phyloP scores from a whole-genome alignment of 805 yeast genomes.

The Komagataella ulmi region DNA sequence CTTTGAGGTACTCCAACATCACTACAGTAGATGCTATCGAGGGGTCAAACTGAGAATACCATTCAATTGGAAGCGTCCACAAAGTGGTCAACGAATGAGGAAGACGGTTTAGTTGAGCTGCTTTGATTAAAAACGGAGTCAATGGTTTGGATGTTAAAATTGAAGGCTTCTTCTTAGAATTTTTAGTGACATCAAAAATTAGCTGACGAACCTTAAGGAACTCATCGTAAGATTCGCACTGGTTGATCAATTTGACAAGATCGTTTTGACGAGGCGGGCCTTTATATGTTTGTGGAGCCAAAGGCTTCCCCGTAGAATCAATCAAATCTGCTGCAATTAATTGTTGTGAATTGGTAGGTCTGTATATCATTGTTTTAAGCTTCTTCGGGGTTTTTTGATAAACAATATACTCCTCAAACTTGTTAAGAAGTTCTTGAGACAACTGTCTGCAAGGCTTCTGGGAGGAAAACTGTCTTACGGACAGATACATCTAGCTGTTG shows the following conservation, averaged over 20 bases:
- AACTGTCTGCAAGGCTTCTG: neutral
- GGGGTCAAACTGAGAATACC: neutral
- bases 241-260: slow-evolving; percentile 2
- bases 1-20: neutral
- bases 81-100: slow-evolving; percentile 1
- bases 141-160: neutral
- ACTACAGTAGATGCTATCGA: neutral
- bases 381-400: slow-evolving; percentile 3
- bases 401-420: slow-evolving; percentile 2
- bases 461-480: neutral
- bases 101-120: slow-evolving; percentile 1
- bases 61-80: neutral
- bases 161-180: neutral
- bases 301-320: slow-evolving; percentile 5
- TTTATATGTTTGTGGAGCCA: slow-evolving; percentile 2
- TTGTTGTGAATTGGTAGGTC: slow-evolving; percentile 5
- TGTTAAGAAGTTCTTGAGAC: neutral
- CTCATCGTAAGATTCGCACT: slow-evolving; percentile 4
- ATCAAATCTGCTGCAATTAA: slow-evolving; percentile 6
- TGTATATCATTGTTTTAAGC: slow-evolving; percentile 4
- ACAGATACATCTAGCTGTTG: neutral
- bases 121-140: neutral
- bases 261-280: slow-evolving; percentile 3
- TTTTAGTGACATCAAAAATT: neutral
- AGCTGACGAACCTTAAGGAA: slow-evolving; percentile 1